Evolutionary conservation across 31 red algal genomes (phyloP).

Genomic region (Porphyra umbilicalis): DNA sequence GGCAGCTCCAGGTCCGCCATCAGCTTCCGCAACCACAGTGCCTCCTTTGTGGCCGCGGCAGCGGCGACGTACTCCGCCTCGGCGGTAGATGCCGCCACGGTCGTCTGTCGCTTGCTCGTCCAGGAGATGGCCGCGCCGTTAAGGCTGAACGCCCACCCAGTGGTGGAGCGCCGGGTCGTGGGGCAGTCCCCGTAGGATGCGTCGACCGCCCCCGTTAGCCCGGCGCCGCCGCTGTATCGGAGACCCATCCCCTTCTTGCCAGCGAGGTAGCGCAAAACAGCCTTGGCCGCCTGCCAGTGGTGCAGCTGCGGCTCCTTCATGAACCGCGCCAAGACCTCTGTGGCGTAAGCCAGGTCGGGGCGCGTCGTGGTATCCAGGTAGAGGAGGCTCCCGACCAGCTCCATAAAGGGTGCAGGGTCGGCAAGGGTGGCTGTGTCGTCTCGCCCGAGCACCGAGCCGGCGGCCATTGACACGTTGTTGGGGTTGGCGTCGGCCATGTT

Average conservation of each 20-base stretch:
- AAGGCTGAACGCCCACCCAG: slow-evolving; percentile 14
- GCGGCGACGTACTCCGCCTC: slow-evolving; percentile 15
- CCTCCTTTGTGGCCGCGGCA: slow-evolving; percentile 6
- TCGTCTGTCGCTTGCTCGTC: slow-evolving; percentile 1
- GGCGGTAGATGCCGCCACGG: not conserved
- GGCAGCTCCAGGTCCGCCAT: not conserved
- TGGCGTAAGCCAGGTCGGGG: not conserved
- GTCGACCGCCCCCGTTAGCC: not conserved
- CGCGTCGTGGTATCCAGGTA: slow-evolving; percentile 10
- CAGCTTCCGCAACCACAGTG: slow-evolving; percentile 2
- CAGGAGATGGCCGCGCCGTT: slow-evolving; percentile 1
- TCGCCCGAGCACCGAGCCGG: not conserved
- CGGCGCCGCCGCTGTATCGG: not conserved
- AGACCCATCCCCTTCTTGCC: slow-evolving; percentile 2
- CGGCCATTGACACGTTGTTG: not conserved
- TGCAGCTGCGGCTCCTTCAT: not conserved
- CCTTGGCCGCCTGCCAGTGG: not conserved
- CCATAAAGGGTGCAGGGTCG: slow-evolving; percentile 2
- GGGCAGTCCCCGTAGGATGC: slow-evolving; percentile 4
- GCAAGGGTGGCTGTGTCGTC: not conserved
- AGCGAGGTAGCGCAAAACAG: slow-evolving; percentile 5
- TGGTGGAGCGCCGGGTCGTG: slow-evolving; percentile 7
- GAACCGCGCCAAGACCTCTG: not conserved
- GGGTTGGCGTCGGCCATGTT: too few species aligned
- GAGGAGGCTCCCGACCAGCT: slow-evolving; percentile 15